Evolutionary conservation across 352 stramenopile genomes (phyloP), one percentile per base, ranked within the genome.

Genomic region (Globisporangium yorkense): DNA sequence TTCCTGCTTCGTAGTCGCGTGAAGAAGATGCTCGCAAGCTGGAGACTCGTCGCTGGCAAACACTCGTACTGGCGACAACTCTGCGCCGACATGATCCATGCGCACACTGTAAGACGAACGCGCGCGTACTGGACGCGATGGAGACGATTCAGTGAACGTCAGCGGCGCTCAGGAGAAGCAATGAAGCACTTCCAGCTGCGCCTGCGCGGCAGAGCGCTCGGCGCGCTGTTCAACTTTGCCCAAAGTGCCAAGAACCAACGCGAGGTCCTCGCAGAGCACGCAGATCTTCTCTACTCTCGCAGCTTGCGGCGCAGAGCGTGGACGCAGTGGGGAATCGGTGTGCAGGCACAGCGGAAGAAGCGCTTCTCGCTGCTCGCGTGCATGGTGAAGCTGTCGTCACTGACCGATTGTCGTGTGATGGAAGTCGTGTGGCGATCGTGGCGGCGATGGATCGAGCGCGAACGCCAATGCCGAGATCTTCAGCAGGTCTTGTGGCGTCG

Each of bases 331-430:
- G 61, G 59, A 59, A 10, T 7, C 1, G 45, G n/a, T 1, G 39
- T 68, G 0, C 63, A 69, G 3, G 56, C 57, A 8, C 61, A 74
- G 9, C 66, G 68, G 2, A 67, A 84, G 61, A 64, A 71, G 13
- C 68, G 62, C 12, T 83, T 73, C 41, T 65, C 77, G 2, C 27
- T 87, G n/a, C 68, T 89, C 1, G 66, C 68, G 0, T 84, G 74
- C 20, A 63, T 84, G 15, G 59, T 83, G 29, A 89, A 86, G 63
- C 56, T 87, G 56, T 49, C 72, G 18, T 66, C 57, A 4, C 51
- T 75, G 1, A 45, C 52, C 3, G 27, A 49, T 33, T 44, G 39
- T 1, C 63, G 62, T 4, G 35, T 77, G 0, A 21, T 66, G 6
- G 52, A 68, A 15, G 53, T 70, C 31, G 37, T 76, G 3, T 66